These are phyloP conservation scores for Parsonsia alboflavescens DNA, from an alignment of 257 asterid genomes.

Conservation along the genomic window DNA sequence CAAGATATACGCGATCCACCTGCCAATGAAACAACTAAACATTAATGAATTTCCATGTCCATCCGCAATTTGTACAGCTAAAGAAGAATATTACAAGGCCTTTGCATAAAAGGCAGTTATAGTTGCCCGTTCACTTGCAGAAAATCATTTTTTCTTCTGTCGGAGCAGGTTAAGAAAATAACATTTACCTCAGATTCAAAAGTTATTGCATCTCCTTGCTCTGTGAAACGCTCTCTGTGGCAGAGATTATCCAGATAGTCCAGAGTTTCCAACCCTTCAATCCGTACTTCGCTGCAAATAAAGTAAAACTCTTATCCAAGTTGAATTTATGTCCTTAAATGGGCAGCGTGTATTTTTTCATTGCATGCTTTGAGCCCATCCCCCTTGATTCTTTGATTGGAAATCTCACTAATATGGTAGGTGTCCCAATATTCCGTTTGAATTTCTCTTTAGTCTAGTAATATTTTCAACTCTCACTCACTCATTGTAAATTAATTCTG, in stretches of 20 bases:
- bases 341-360: not conserved
- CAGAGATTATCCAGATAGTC: constrained; percentile 87
- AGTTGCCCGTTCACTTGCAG: not conserved
- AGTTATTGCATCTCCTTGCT: constrained; percentile 92
- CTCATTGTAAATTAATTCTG: not conserved
- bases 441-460: not conserved
- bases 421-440: too few relatives aligned
- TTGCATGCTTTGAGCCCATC: too few relatives aligned
- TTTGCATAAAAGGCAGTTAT: too few relatives aligned
- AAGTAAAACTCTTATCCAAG: not conserved
- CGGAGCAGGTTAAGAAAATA: not conserved
- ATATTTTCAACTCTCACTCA: too few relatives aligned
- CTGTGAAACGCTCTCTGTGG: constrained; percentile 76
- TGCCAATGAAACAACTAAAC: constrained; percentile 25
- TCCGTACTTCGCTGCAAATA: constrained; percentile 72
- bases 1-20: constrained; percentile 85
- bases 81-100: too few relatives aligned
- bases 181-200: constrained; percentile 81
- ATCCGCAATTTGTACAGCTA: too few relatives aligned
- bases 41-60: not conserved
- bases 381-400: too few relatives aligned
- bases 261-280: constrained; percentile 90
- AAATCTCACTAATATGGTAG: too few relatives aligned
- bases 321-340: not conserved
- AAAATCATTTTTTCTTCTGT: not conserved